These are phyloP conservation scores for Hypholoma fasciculare DNA, from an alignment of 768 basidiomycete genomes.

Conservation along the genomic window DNA sequence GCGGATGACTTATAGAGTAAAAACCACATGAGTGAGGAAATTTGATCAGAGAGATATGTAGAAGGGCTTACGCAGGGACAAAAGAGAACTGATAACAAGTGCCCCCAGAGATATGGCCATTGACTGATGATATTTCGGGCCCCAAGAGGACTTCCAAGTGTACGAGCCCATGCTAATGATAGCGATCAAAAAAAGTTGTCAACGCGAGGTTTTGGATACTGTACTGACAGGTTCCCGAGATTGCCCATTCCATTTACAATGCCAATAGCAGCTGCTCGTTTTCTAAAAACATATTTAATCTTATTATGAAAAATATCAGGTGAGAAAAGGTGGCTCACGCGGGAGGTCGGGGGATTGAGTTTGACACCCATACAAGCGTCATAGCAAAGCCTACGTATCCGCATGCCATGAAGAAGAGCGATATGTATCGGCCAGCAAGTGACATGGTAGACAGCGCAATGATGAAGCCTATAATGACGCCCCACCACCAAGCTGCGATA, in stretches of 20 bases:
- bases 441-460: constrained; percentile 55
- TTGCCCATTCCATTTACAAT: constrained; percentile 62
- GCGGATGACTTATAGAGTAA: constrained; percentile 31
- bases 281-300: constrained; percentile 23
- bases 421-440: constrained; percentile 56
- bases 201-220: constrained; percentile 16
- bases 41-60: no score
- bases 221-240: constrained; percentile 50
- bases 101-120: constrained; percentile 50
- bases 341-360: constrained; percentile 60
- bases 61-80: constrained; percentile 28
- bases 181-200: no score
- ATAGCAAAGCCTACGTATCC: constrained; percentile 45
- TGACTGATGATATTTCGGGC: constrained; percentile 61
- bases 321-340: constrained; percentile 11
- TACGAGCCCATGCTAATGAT: constrained; percentile 54
- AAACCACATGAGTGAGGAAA: no score
- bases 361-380: constrained; percentile 64
- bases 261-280: constrained; percentile 57
- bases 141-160: constrained; percentile 60
- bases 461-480: constrained; percentile 58
- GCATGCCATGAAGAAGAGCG: constrained; percentile 63
- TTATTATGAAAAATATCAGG: neutral
- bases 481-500: constrained; percentile 57
- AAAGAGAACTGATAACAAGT: constrained; percentile 31